Percentiles rank a stretch among this genome's conserved stretches.
phyloP scores from a whole-genome alignment of 1,139 yeast genomes.

The Citeromyces hawaiiensis region DNA sequence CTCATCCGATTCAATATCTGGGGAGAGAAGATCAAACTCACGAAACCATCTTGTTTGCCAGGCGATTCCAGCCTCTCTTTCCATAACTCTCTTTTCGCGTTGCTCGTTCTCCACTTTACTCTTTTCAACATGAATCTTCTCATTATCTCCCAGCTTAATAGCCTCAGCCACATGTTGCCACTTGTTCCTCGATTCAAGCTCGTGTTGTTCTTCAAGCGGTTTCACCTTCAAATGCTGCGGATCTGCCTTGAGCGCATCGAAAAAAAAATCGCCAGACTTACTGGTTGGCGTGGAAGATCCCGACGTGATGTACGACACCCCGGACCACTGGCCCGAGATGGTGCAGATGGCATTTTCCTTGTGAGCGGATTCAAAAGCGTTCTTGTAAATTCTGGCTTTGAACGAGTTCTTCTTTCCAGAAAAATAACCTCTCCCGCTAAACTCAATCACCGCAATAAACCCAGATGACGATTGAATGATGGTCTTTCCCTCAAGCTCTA shows the following conservation, averaged over 20 bases:
- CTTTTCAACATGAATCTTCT: constrained; percentile 61
- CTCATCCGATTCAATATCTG: constrained; percentile 12
- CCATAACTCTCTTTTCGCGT: constrained; percentile 66
- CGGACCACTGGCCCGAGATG: constrained; percentile 89
- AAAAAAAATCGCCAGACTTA: constrained; percentile 26
- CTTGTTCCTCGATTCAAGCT: constrained; percentile 69
- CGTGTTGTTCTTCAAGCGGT: constrained; percentile 65
- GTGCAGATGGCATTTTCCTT: constrained; percentile 64
- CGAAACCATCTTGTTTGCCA: constrained; percentile 83
- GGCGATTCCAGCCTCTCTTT: constrained; percentile 39
- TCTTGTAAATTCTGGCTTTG: constrained; percentile 67
- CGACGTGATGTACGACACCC: constrained; percentile 36
- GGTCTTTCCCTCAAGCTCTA: constrained; percentile 74
- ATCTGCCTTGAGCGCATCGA: constrained; percentile 44
- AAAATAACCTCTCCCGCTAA: constrained; percentile 87
- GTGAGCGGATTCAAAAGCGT: constrained; percentile 28
- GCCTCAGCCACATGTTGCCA: constrained; percentile 90
- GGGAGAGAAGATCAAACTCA: constrained; percentile 26
- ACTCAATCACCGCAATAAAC: constrained; percentile 60
- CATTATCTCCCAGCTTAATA: constrained; percentile 58
- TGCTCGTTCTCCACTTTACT: constrained; percentile 69
- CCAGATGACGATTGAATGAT: constrained; percentile 76
- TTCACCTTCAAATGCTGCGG: constrained; percentile 57
- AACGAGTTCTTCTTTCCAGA: constrained; percentile 91
- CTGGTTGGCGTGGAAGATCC: constrained; percentile 20